Conservation (phyloP, 2,329 filamentous ascomycete genomes). For the Bimuria novae-zelandiae region DNA sequence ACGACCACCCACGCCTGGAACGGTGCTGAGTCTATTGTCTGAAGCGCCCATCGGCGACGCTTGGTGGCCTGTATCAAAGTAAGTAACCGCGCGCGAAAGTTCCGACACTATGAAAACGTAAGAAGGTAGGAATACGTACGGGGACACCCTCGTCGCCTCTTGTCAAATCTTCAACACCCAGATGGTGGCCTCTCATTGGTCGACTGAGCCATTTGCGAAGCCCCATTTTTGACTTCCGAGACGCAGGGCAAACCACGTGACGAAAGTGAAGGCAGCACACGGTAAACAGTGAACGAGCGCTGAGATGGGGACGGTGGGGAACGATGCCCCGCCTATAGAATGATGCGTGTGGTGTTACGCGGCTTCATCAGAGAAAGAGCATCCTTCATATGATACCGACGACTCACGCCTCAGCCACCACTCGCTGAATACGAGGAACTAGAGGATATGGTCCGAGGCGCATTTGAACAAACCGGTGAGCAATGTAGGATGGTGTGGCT, state of each 20-base stretch:
- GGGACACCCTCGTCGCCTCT: constrained; percentile 38
- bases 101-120: background rate
- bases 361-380: no score
- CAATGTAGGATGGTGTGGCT: constrained; percentile 12
- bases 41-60: constrained; percentile 38
- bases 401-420: constrained; percentile 25
- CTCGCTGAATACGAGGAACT: background rate
- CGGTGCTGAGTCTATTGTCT: constrained; percentile 40
- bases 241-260: no score
- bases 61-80: constrained; percentile 23
- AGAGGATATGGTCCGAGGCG: constrained; percentile 1
- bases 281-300: no score
- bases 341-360: constrained; percentile 6
- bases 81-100: background rate
- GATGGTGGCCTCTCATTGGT: constrained; percentile 34
- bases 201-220: constrained; percentile 38
- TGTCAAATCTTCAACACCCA: constrained; percentile 39
- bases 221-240: constrained; percentile 21
- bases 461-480: constrained; percentile 12
- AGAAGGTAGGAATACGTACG: constrained; percentile 17
- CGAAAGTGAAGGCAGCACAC: no score
- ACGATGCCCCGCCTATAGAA: no score
- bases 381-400: constrained; percentile 18
- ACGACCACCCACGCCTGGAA: constrained; percentile 44
- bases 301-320: no score